A percentile compares a stretch with the other conserved stretches of the same genome.
Conservation (phyloP, 2,329 filamentous ascomycete genomes). For the Sclerotinia borealis region DNA sequence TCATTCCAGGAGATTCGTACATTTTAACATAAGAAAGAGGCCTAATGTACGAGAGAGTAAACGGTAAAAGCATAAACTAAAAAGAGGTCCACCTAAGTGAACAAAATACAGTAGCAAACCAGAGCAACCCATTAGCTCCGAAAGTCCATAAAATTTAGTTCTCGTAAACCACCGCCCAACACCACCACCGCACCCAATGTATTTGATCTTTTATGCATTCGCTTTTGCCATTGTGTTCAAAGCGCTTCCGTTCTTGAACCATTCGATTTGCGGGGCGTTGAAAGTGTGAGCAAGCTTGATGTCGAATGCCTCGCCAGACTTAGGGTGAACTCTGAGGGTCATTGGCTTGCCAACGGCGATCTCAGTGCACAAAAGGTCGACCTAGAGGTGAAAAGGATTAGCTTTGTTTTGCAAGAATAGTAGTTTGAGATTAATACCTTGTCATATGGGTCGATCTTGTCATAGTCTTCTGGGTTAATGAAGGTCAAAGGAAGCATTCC, state of each 20-base stretch:
- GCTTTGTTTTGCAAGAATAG: background rate
- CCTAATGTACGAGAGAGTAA: constrained; percentile 11
- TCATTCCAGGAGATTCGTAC: constrained; percentile 5
- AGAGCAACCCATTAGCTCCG: constrained; percentile 9
- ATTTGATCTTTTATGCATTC: constrained; percentile 18
- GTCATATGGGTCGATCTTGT: constrained; percentile 91
- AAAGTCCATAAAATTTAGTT: constrained; percentile 9
- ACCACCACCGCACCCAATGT: constrained; percentile 2
- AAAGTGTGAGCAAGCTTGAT: constrained; percentile 88
- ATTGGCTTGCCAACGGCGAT: constrained; percentile 89
- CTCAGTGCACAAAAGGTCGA: constrained; percentile 84
- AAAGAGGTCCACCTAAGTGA: constrained; percentile 6
- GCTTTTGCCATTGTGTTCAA: constrained; percentile 97
- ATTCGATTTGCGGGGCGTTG: constrained; percentile 96
- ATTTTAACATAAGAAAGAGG: constrained; percentile 11
- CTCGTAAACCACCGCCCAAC: constrained; percentile 4
- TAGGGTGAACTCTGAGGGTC: constrained; percentile 86
- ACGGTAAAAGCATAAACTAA: constrained; percentile 10
- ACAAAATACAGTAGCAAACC: constrained; percentile 14
- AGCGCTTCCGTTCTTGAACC: constrained; percentile 97
- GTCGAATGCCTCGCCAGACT: constrained; percentile 75
- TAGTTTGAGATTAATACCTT: constrained; percentile 39
- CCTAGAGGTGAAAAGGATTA: constrained; percentile 16
- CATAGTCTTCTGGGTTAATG: constrained; percentile 89
- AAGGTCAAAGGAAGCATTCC: constrained; percentile 99